Percentiles rank a stretch among this genome's conserved stretches.
Conservation (phyloP, 176 grass and related monocot genomes). For the Musa troglodytarum region DNA sequence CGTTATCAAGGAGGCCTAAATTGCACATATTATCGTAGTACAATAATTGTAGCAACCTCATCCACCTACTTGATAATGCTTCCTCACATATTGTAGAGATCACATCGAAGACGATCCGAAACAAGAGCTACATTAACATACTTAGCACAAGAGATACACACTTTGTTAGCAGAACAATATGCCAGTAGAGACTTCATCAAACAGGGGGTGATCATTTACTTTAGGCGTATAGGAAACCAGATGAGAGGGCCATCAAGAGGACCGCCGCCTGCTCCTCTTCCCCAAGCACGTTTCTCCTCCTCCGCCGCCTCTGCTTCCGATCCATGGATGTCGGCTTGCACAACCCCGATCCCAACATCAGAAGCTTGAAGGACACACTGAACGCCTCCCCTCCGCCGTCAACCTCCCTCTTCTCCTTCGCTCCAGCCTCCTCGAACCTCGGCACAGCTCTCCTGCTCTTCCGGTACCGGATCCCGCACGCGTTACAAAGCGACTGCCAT, state of each 20-base stretch:
- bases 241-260: slow-evolving; percentile 81
- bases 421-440: slow-evolving; percentile 26
- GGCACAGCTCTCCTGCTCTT: slow-evolving; percentile 73
- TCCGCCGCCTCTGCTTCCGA: slow-evolving; percentile 18
- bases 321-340: slow-evolving; percentile 12
- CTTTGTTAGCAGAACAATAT: too few relatives aligned
- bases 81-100: too few relatives aligned
- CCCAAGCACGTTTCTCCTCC: slow-evolving; percentile 55
- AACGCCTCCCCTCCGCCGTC: slow-evolving; percentile 1
- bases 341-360: slow-evolving; percentile 19
- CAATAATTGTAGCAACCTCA: too few relatives aligned
- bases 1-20: too few relatives aligned
- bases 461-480: slow-evolving; percentile 84
- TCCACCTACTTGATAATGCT: too few relatives aligned
- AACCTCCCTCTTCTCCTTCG: slow-evolving; percentile 12
- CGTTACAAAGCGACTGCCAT: slow-evolving; percentile 71
- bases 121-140: too few relatives aligned
- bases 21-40: too few relatives aligned
- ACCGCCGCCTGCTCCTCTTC: slow-evolving; percentile 59
- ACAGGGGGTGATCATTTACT: too few relatives aligned
- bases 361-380: slow-evolving; percentile 13
- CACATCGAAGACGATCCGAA: too few relatives aligned
- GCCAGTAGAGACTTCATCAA: too few relatives aligned
- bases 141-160: too few relatives aligned
- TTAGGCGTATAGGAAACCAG: slow-evolving; percentile 24